Conservation (phyloP, 2,329 filamentous ascomycete species). For the Ceratocystis destructans region DNA sequence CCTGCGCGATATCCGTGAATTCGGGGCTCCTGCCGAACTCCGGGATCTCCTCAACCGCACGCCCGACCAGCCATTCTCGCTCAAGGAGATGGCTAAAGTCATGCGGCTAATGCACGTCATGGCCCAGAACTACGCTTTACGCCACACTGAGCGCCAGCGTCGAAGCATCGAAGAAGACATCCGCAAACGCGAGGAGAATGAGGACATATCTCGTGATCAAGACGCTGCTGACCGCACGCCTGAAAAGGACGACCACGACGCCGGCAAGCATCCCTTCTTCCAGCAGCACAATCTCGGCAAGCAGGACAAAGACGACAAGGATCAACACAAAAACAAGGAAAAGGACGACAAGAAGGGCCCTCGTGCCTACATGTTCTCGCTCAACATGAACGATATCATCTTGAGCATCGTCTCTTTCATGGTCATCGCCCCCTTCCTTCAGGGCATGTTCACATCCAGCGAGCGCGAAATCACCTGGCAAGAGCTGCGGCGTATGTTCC, state of each 20-base stretch:
- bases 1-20: slow-evolving; percentile 47
- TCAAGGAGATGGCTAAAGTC: slow-evolving; percentile 44
- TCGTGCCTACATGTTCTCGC: slow-evolving; percentile 26
- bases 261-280: slow-evolving; percentile 12
- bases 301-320: slow-evolving; percentile 18
- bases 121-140: slow-evolving; percentile 31
- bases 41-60: slow-evolving; percentile 44
- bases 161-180: slow-evolving; percentile 18
- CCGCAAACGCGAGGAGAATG: slow-evolving; percentile 17
- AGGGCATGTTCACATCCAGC: slow-evolving; percentile 29
- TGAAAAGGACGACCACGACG: slow-evolving; percentile 19
- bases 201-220: slow-evolving; percentile 16
- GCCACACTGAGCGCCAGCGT: slow-evolving; percentile 11
- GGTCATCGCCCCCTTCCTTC: slow-evolving; percentile 30
- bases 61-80: slow-evolving; percentile 35
- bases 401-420: slow-evolving; percentile 33
- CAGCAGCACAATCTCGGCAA: neutral
- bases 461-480: slow-evolving; percentile 87
- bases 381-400: slow-evolving; percentile 41
- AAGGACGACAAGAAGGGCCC: slow-evolving; percentile 28
- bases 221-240: neutral
- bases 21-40: slow-evolving; percentile 57
- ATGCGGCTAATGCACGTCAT: slow-evolving; percentile 43
- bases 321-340: slow-evolving; percentile 15
- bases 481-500: slow-evolving; percentile 82